phyloP scores from a whole-genome alignment of 192 early-diverging fungal genomes.

The Geosiphon pyriformis region DNA sequence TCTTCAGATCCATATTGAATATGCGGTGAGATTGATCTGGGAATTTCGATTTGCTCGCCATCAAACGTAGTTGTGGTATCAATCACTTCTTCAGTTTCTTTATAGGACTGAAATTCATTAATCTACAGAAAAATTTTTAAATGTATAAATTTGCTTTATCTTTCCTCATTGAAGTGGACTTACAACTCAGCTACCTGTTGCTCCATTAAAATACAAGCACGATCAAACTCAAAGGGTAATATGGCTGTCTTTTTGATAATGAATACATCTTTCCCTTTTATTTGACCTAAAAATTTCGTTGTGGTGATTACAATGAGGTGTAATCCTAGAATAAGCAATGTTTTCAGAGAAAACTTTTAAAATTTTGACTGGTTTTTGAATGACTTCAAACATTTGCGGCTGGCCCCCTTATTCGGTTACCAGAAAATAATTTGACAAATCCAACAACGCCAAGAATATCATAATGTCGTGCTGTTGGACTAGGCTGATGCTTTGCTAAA shows the following conservation, averaged over 20 bases:
- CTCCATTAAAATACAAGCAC: constrained; percentile 6
- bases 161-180: neutral
- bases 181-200: neutral
- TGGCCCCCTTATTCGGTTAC: too few relatives aligned
- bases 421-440: constrained; percentile 5
- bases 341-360: neutral
- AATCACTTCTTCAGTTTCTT: neutral
- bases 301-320: constrained; percentile 13
- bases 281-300: neutral
- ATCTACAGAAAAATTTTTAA: neutral
- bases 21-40: neutral
- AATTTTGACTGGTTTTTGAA: neutral
- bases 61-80: neutral
- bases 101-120: neutral
- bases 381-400: too few relatives aligned
- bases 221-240: constrained; percentile 18
- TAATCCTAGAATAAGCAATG: neutral
- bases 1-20: neutral
- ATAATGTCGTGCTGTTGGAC: constrained; percentile 1
- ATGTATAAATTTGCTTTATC: neutral
- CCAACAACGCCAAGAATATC: constrained; percentile 14
- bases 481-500: neutral
- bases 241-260: constrained; percentile 5
- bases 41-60: neutral
- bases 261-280: constrained; percentile 19